Evolutionary conservation across 495 filamentous ascomycete genomes (phyloP), one percentile per base, ranked within the genome.

Genomic region (Aspergillus asperescens): DNA sequence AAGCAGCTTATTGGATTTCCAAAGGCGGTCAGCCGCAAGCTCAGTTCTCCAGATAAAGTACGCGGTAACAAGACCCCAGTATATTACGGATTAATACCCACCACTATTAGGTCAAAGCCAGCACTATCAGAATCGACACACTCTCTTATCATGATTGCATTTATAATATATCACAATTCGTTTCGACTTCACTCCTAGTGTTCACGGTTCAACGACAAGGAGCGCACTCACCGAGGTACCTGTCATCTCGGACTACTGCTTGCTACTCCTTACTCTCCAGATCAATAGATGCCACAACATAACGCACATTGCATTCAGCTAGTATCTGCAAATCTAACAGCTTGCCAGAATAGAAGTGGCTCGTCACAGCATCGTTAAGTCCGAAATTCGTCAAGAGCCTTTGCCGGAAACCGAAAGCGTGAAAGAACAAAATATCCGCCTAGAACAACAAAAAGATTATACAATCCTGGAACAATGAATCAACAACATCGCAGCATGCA

Each of bases 311-410:
- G 51, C 51, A 54, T 54, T 54, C 52, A 49, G 37, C 37, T 49
- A 46, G 38, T 28, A 15, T 25, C 13, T 25, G 19, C 20, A 20
- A 24, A 15, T 27, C 41, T 24, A 39, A 16, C 31, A 52, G 18
- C 27, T 7, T 20, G 38, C 38, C 38, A 41, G 38, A 23, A 32
- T 41, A 49, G 46, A 55, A 46, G 27, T 52, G 50, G 53, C 54
- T 59, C 53, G 47, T 59, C 52, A 62, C 47, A 53, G 55, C 53
- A 54, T 55, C 58, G 58, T 58, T 52, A 61, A 41, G 51, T 60
- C 59, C 50, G 59, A 61, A 64, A 54, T 47, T 60, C 61, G 34
- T 62, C 54, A 57, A 34, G 41, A 46, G 40, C 47, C 56, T 31
- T 32, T 15, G 28, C 39, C 22, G 39, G 51, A 37, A 48, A 40